Conservation (phyloP, 202 grass and related monocot species). For the Zoysia matrella region DNA sequence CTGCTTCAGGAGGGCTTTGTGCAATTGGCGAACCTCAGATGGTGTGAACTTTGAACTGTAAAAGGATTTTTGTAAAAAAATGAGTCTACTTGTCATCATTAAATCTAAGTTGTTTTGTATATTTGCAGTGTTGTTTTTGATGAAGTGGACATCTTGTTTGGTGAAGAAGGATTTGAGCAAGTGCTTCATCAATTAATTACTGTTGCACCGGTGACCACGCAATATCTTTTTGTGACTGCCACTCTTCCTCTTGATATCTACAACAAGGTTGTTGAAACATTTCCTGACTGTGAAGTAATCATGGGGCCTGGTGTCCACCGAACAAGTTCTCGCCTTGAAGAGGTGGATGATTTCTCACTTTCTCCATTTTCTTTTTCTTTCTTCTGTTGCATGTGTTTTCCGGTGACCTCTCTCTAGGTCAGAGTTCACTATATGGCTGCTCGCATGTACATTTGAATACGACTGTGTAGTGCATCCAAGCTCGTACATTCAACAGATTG, state of each 20-base stretch:
- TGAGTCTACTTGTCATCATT: not conserved
- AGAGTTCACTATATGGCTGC: not conserved
- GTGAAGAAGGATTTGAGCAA: slow-evolving; percentile 87
- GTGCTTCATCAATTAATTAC: slow-evolving; percentile 78
- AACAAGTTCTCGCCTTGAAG: slow-evolving; percentile 91
- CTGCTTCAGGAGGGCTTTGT: slow-evolving; percentile 83
- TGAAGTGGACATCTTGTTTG: slow-evolving; percentile 92
- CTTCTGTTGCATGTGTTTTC: not conserved
- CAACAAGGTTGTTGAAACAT: slow-evolving; percentile 89
- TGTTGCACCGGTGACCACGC: slow-evolving; percentile 70
- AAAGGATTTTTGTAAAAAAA: not conserved
- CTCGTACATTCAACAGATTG: not conserved
- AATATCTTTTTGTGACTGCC: slow-evolving; percentile 92
- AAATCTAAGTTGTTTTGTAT: slow-evolving; percentile 20
- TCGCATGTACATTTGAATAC: not conserved
- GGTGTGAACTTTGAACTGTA: slow-evolving; percentile 47
- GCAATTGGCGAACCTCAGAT: slow-evolving; percentile 74
- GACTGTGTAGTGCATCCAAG: not conserved
- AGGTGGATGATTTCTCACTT: slow-evolving; percentile 48
- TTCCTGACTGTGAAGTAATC: slow-evolving; percentile 86
- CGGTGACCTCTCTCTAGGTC: not conserved
- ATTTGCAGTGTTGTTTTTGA: slow-evolving; percentile 79
- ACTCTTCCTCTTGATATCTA: slow-evolving; percentile 91
- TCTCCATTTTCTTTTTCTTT: not conserved
- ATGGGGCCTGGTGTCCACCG: slow-evolving; percentile 94